Conservation (phyloP, 768 basidiomycete genomes). For the Boletus patriciae region DNA sequence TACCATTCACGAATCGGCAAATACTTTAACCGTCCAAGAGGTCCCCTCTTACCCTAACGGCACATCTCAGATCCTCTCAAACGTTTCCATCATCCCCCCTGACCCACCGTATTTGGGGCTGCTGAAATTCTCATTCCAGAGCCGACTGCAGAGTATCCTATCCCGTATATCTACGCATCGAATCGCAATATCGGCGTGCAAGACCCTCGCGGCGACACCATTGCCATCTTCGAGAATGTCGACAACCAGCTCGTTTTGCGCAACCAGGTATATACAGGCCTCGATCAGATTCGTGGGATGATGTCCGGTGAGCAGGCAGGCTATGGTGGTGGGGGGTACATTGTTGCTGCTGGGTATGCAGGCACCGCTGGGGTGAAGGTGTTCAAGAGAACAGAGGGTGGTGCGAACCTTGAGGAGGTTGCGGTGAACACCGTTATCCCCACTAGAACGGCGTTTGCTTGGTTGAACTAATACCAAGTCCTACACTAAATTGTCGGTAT, state of each 20-base stretch:
- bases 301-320: slow-evolving; percentile 47
- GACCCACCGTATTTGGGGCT: slow-evolving; percentile 46
- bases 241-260: slow-evolving; percentile 40
- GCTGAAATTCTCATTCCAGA: slow-evolving; percentile 64
- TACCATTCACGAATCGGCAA: slow-evolving; percentile 55
- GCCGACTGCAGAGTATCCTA: slow-evolving; percentile 45
- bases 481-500: too few relatives aligned
- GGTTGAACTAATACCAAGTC: slow-evolving; percentile 6
- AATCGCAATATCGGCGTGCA: slow-evolving; percentile 60
- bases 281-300: slow-evolving; percentile 68
- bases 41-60: slow-evolving; percentile 48
- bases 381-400: slow-evolving; percentile 53
- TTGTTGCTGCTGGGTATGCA: slow-evolving; percentile 54
- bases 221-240: slow-evolving; percentile 58
- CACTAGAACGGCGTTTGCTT: slow-evolving; percentile 55
- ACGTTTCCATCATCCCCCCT: slow-evolving; percentile 48
- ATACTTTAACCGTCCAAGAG: slow-evolving; percentile 56
- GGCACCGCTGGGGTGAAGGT: slow-evolving; percentile 59
- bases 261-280: slow-evolving; percentile 59
- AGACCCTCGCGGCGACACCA: slow-evolving; percentile 58
- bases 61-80: slow-evolving; percentile 50
- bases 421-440: slow-evolving; percentile 54
- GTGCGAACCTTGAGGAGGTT: slow-evolving; percentile 52
- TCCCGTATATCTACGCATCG: slow-evolving; percentile 61
- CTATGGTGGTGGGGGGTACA: slow-evolving; percentile 47